phyloP scores from a whole-genome alignment of 2,329 filamentous ascomycete species.

The Diaporthe citriasiana region DNA sequence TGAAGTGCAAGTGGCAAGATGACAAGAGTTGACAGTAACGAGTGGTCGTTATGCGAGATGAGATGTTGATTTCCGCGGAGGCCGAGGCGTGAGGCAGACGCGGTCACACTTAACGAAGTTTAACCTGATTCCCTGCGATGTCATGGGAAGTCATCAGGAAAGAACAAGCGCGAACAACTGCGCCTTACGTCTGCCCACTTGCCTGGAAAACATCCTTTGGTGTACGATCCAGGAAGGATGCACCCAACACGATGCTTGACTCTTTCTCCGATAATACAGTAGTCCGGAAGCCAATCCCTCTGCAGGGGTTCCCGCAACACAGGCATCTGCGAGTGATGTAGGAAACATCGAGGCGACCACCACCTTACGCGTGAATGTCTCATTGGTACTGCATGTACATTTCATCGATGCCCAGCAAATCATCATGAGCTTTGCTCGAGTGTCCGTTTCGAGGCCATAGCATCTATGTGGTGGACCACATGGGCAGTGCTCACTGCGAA shows the following conservation, averaged over 20 bases:
- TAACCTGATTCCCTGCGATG: background rate
- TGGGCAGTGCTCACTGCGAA: background rate
- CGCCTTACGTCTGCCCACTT: background rate
- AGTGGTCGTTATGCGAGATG: background rate
- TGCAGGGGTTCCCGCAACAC: no score
- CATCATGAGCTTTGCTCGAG: no score
- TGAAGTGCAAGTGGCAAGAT: background rate
- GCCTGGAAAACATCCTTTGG: background rate
- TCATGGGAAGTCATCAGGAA: background rate
- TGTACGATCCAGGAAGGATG: no score
- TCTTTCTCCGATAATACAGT: no score
- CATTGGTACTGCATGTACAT: background rate
- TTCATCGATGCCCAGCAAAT: no score
- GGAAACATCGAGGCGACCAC: no score
- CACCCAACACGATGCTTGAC: no score
- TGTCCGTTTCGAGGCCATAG: no score
- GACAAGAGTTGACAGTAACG: background rate
- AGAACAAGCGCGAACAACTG: no score
- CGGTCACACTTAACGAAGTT: background rate
- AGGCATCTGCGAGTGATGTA: no score
- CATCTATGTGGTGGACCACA: no score
- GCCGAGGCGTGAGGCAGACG: background rate
- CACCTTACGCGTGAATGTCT: background rate
- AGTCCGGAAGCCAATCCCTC: no score
- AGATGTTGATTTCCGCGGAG: background rate